Conservation (phyloP, 176 grass and related monocot species). For the Phyllostachys edulis region DNA sequence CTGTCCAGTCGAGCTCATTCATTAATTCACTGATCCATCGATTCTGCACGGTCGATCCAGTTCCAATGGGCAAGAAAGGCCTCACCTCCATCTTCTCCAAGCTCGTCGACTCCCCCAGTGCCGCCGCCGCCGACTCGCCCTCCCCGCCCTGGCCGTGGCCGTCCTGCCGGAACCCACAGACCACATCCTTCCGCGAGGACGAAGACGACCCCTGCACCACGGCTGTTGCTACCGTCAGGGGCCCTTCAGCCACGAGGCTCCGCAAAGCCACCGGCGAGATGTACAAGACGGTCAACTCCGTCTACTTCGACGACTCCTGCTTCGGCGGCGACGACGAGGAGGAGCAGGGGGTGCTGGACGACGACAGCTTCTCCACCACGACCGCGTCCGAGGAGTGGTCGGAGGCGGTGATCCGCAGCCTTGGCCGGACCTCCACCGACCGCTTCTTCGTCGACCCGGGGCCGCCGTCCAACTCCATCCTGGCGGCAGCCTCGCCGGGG, state of each 20-base stretch:
- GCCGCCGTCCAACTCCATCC: constrained; percentile 69
- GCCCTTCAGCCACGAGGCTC: background rate
- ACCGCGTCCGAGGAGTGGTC: constrained; percentile 34
- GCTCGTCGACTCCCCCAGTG: background rate
- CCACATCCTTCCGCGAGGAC: constrained; percentile 60
- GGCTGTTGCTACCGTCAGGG: background rate
- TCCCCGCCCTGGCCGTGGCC: constrained; percentile 58
- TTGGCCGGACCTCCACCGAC: constrained; percentile 31
- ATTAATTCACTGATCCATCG: background rate
- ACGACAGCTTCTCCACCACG: constrained; percentile 18
- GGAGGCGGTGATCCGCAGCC: constrained; percentile 42
- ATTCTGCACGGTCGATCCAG: background rate
- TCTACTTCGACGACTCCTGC: constrained; percentile 36
- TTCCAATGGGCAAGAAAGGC: constrained; percentile 54
- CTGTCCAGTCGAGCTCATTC: background rate
- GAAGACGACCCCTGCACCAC: background rate
- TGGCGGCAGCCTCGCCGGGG: constrained; percentile 17
- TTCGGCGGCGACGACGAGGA: constrained; percentile 23
- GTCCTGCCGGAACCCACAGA: constrained; percentile 55
- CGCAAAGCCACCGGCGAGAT: background rate
- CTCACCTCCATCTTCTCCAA: constrained; percentile 66
- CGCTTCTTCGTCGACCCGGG: constrained; percentile 63
- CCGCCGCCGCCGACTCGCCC: background rate
- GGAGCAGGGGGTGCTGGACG: background rate
- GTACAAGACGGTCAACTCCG: constrained; percentile 53